Conservation (phyloP, 257 asterid genomes). For the Osmanthus fragrans region DNA sequence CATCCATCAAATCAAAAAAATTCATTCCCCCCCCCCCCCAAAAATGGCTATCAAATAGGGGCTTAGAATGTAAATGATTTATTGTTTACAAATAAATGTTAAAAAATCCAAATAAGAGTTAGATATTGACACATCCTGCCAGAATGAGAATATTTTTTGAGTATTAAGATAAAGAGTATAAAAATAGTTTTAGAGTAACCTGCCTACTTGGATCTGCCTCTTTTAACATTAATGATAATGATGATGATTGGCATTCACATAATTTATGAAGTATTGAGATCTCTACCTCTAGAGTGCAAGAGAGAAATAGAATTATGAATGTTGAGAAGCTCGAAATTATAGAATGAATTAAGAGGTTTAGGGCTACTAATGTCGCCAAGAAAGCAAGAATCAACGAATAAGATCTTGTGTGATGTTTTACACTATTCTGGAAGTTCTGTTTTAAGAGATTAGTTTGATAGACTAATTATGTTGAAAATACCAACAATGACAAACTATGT, state of each 20-base stretch:
- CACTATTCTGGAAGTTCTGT: background rate
- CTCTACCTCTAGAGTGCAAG: background rate
- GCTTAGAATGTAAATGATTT: background rate
- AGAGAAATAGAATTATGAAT: background rate
- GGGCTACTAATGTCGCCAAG: background rate
- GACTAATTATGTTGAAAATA: background rate
- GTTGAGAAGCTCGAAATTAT: background rate
- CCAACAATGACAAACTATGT: constrained; percentile 32
- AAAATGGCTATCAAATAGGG: no score
- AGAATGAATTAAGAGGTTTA: background rate
- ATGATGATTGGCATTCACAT: background rate
- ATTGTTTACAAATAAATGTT: background rate
- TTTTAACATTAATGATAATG: background rate
- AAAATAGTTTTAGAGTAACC: background rate
- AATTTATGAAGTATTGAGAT: background rate
- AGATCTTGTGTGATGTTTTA: background rate
- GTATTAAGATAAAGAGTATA: background rate
- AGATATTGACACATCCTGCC: background rate
- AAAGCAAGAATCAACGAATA: background rate
- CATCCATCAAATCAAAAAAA: no score
- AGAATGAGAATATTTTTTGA: constrained; percentile 9
- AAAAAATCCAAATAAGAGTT: background rate
- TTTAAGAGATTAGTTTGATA: background rate
- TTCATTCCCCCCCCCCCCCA: no score
- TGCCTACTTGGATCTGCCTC: background rate